Base-by-base conservation (phyloP, 23 red algal genomes). In the Gracilariopsis chorda region DNA sequence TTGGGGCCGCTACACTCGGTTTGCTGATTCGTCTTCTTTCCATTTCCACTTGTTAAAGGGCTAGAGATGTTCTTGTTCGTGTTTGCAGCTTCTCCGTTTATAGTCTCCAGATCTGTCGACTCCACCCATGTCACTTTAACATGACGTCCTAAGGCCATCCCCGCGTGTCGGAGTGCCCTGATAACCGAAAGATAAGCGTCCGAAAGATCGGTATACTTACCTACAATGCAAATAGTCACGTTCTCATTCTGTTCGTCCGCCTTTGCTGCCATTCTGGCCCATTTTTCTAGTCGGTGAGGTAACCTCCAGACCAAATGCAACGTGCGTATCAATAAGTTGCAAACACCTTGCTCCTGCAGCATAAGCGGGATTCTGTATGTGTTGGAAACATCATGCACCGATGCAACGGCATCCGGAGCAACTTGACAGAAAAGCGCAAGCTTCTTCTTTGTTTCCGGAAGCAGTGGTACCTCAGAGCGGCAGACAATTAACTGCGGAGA, bases 301-400 rank as follows among this genome's bases (percentile, higher is more conserved):
- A 98, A 82, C 19, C 96, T 43, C 96, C 96, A 98, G 10, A 95
- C 92, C 37, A 98, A 76, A 35, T 89, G 90, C 83, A 98, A 51
- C 41, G 93, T 84, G 27, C 78, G 77, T 36, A 98, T 98, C 7
- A 98, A 89, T 44, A 93, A 74, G 74, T 98, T 98, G 73, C 88
- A 92, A 44, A 98, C 92, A 40, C 96, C 96, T 65, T 98, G 96
- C 25, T 94, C 94, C 40, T 98, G 96, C 46, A 98, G 91, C 96
- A 98, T 95, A 55, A 95, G 64, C 19, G 96, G 93, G 78, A 98
- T 98, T 17, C 90, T 63, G 88, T 95, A 98, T 47, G 96, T 98
- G 78, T 98, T 98, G 77, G 87, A 91, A 39, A 98, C 96, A 64
- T 98, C 96, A 47, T 98, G 96, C 20, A 98, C 88, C n/a, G 93